phyloP scores from a whole-genome alignment of 805 yeast genomes.

The Ascoidea rubescens region DNA sequence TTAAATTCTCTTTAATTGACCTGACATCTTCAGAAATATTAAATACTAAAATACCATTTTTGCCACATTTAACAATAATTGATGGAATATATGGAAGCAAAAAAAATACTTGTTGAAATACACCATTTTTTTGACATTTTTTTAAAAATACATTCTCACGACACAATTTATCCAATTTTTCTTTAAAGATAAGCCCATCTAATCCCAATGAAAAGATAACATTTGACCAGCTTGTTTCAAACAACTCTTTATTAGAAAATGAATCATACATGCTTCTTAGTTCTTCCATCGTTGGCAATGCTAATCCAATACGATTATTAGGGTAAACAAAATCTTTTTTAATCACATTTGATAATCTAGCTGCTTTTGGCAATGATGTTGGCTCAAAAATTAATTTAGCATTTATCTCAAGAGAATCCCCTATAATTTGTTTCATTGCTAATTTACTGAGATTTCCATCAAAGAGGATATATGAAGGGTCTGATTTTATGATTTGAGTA shows the following conservation, averaged over 20 bases:
- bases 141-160: constrained; percentile 14
- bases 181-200: constrained; percentile 29
- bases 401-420: constrained; percentile 10
- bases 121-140: constrained; percentile 25
- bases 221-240: constrained; percentile 67
- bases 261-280: constrained; percentile 37
- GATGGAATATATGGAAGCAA: constrained; percentile 61
- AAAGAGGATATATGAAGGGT: constrained; percentile 38
- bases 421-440: constrained; percentile 24
- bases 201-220: constrained; percentile 46
- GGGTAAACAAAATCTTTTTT: constrained; percentile 11
- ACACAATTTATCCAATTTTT: constrained; percentile 12
- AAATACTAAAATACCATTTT: constrained; percentile 12
- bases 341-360: constrained; percentile 23
- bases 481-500: constrained; percentile 22
- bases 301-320: not conserved
- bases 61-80: constrained; percentile 11
- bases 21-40: constrained; percentile 20
- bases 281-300: constrained; percentile 62
- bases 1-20: too few relatives aligned
- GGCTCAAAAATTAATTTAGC: constrained; percentile 52
- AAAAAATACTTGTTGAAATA: constrained; percentile 54
- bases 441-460: constrained; percentile 54
- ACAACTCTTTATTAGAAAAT: constrained; percentile 27
- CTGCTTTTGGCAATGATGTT: constrained; percentile 56